Conservation (phyloP, 306 rosid species). For the Cucumis hystrix region DNA sequence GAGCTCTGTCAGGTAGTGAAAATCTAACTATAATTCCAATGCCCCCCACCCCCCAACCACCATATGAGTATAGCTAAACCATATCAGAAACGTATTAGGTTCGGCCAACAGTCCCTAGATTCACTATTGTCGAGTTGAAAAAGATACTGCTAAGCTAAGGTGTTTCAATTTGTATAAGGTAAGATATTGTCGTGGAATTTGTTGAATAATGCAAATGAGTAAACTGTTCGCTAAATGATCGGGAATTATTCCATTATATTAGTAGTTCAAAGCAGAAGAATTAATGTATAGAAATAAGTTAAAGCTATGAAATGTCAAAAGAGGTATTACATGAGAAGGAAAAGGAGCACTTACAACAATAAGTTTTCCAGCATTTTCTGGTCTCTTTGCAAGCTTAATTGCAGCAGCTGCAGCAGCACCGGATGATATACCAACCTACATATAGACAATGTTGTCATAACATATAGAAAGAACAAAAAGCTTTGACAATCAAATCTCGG, state of each 20-base stretch:
- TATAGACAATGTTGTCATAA: neutral
- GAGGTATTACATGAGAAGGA: neutral
- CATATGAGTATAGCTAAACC: too few species aligned
- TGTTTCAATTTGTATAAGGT: neutral
- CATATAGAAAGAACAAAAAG: neutral
- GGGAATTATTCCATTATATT: neutral
- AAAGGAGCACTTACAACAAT: slow-evolving; percentile 52
- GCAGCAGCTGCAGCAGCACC: slow-evolving; percentile 95
- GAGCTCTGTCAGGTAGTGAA: neutral
- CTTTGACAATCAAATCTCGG: neutral
- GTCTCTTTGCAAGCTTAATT: slow-evolving; percentile 61
- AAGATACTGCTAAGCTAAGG: too few species aligned
- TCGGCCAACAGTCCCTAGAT: neutral
- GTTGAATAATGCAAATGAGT: neutral
- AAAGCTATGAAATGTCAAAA: neutral
- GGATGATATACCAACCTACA: slow-evolving; percentile 92
- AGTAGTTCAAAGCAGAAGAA: neutral
- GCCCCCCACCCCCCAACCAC: too few species aligned
- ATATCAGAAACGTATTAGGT: too few species aligned
- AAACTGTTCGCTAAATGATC: neutral
- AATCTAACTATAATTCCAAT: neutral
- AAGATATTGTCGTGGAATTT: neutral
- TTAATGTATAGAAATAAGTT: neutral
- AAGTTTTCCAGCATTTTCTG: slow-evolving; percentile 88
- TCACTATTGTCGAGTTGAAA: neutral